These are phyloP conservation scores for Kluyveromyces sp. DNA, from an alignment of 1,139 yeast genomes.

Conservation along the genomic window DNA sequence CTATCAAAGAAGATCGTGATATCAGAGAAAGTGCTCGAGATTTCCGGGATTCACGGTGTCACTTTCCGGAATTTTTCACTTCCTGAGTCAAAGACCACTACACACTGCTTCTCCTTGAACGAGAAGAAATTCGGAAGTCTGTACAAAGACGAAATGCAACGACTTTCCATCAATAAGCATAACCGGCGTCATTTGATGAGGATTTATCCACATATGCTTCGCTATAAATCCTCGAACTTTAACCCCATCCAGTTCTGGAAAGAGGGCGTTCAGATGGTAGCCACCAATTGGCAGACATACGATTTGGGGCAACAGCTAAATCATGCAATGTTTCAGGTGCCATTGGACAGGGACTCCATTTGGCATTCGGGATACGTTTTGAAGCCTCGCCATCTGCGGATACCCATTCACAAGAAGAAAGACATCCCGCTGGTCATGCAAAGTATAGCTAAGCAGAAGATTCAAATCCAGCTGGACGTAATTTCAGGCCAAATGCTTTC, in stretches of 20 bases:
- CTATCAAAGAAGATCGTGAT: slow-evolving; percentile 34
- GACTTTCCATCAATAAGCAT: slow-evolving; percentile 58
- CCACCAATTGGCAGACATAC: slow-evolving; percentile 93
- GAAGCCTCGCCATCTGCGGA: slow-evolving; percentile 48
- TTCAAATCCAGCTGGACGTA: slow-evolving; percentile 39
- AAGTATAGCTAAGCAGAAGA: slow-evolving; percentile 14
- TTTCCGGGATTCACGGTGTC: slow-evolving; percentile 59
- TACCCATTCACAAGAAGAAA: slow-evolving; percentile 21
- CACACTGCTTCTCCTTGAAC: slow-evolving; percentile 81
- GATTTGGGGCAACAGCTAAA: slow-evolving; percentile 88
- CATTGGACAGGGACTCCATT: slow-evolving; percentile 33
- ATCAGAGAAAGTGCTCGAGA: slow-evolving; percentile 51
- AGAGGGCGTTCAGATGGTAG: slow-evolving; percentile 87
- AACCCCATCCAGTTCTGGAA: slow-evolving; percentile 75
- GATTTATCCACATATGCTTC: slow-evolving; percentile 74
- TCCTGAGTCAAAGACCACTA: slow-evolving; percentile 74
- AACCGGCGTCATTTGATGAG: slow-evolving; percentile 72
- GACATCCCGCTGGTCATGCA: slow-evolving; percentile 25
- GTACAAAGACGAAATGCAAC: slow-evolving; percentile 53
- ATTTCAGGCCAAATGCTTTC: slow-evolving; percentile 86
- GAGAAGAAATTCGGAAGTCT: slow-evolving; percentile 63
- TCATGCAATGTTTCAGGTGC: slow-evolving; percentile 67
- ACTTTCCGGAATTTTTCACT: slow-evolving; percentile 77
- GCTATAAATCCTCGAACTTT: slow-evolving; percentile 75
- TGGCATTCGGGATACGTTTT: slow-evolving; percentile 60